Evolutionary conservation across 805 yeast species (phyloP), one percentile per base, ranked within the genome.

Genomic region (Millerozyma miso): DNA sequence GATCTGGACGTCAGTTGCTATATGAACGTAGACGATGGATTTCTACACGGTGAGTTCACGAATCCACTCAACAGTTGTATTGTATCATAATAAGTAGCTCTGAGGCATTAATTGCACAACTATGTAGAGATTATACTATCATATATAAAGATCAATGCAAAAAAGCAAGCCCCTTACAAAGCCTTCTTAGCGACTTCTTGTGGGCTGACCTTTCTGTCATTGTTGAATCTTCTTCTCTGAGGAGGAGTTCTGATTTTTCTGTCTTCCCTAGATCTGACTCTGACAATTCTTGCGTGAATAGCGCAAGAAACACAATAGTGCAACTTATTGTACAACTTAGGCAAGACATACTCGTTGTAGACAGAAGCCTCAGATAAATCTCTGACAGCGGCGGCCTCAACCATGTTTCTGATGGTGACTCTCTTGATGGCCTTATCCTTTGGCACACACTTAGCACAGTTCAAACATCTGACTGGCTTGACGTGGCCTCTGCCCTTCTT

Each of bases 401-500:
- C 99, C 91, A 93, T 93, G 96, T 93, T 93, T 83, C 97, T 88
- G 87, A 93, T 85, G 77, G 97, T 89, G 83, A 93, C 95, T 81
- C 99, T 88, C 93, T 93, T 93, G 88, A 93, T 93, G 76, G 99
- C 98, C 86, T 93, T 93, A 77, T 93, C 99, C 87, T 93, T 93
- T 74, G 99, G 97, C 67, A 93, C 96, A 81, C 96, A 88, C 78
- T 96, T 88, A 67, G 97, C 86, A 80, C 99, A 93, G 97, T 93
- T 93, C 71, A 89, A 86, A 83, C 99, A 93, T 86, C 99, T 90
- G 70, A 91, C 97, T 74, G 96, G 95, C 79, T 87, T 88, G 77
- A 88, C 97, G 96, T 93, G 98, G 74, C 99, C 99, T 88, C 99
- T 93, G 75, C 98, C 98, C 82, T 89, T 90, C 95, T 93, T 93